Evolutionary conservation across 352 stramenopile species (phyloP), one percentile per base, ranked within the genome.

Genomic region (Globisporangium orthogonon): DNA sequence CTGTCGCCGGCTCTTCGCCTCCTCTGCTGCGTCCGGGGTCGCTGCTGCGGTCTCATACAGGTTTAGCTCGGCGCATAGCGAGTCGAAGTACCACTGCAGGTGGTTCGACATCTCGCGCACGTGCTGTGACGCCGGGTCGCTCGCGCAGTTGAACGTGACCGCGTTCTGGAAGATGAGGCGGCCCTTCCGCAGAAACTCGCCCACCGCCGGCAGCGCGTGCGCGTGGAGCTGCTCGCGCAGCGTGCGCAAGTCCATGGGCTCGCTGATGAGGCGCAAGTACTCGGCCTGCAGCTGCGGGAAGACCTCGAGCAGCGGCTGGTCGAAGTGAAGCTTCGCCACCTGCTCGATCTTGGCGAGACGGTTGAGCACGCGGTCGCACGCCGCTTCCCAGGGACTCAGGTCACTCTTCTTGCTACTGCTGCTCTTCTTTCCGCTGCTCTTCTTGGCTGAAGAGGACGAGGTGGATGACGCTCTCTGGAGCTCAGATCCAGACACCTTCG

Each of bases 71-170:
- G 78, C 72, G 47, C 84, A 92, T 3, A 94, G 71, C 54, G 84
- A 89, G 60, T 91, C 77, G 45, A 94, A 94, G 56, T 92, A 91
- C 84, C 84, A 94, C 58, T 78, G 50, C 61, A 94, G 65, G 47
- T 94, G 85, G 0, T 46, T 63, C 48, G 83, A 88, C 78, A 92
- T 91, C 7, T 92, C 76, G n/a, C 85, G 85, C 11, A 94, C 80
- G 37, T 91, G 83, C 4, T 71, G 59, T 28, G 83, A 93, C 39
- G 81, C 78, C 0, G 67, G 66, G 45, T 94, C 85, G 28, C 78
- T 74, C 3, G 78, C 83, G 46, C 70, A 83, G 61, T 94, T 94
- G 63, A 94, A 94, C 51, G 63, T 74, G 52, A 87, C 74, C n/a
- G 85, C 85, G 33, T 94, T 94, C 58, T 87, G 68, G 62, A 93